Conservation (phyloP, 495 filamentous ascomycete genomes). For the Penicillium nucicola region DNA sequence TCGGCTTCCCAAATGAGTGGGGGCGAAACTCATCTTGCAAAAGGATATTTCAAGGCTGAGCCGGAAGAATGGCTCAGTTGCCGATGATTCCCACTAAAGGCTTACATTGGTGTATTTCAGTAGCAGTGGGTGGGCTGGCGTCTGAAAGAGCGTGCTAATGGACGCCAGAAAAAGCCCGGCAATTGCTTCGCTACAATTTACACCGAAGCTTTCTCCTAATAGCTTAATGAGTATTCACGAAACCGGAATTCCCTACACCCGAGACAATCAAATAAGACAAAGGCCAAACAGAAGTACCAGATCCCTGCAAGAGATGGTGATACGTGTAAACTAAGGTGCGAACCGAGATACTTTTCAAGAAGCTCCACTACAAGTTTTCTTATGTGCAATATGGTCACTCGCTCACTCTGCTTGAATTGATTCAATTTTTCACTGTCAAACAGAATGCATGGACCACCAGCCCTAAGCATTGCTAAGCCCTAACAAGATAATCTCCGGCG, state of each 20-base stretch:
- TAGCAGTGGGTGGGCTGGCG: not conserved
- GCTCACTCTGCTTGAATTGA: too few species aligned
- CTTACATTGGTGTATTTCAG: not conserved
- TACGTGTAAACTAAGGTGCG: too few species aligned
- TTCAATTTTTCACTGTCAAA: not conserved
- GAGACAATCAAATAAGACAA: not conserved
- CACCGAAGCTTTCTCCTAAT: constrained; percentile 1
- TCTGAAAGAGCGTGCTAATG: not conserved
- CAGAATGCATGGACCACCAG: not conserved
- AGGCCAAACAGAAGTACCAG: too few species aligned
- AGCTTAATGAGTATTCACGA: not conserved
- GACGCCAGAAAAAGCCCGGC: not conserved
- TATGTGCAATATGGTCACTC: too few species aligned
- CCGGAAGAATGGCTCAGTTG: constrained; percentile 5
- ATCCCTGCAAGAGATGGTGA: too few species aligned
- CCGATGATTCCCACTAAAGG: not conserved
- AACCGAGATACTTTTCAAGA: not conserved
- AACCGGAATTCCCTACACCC: not conserved
- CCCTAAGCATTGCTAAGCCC: not conserved
- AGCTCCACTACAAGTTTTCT: too few species aligned
- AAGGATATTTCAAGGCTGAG: not conserved
- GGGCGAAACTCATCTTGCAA: not conserved
- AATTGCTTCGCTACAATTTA: constrained; percentile 10
- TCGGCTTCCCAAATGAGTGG: not conserved
- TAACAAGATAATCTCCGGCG: constrained; percentile 5